Evolutionary conservation across 1,284 basidiomycete species (phyloP).

Genomic region (Ceraceosorus bombacis): DNA sequence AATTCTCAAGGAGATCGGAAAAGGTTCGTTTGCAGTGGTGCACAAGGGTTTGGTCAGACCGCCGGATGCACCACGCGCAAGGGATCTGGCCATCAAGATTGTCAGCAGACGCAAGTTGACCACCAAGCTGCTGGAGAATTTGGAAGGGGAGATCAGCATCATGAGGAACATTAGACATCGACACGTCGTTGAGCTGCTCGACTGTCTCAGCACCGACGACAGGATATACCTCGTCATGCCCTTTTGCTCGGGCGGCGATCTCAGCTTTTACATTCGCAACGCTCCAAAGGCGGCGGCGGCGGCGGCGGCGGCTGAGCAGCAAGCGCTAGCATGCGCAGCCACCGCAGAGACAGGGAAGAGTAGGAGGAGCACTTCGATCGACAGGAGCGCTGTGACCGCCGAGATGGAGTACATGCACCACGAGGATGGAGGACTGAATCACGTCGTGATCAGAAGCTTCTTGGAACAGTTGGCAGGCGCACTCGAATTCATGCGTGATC

Average conservation of each 20-base stretch:
- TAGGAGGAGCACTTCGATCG: slow-evolving; percentile 25
- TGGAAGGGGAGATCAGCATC: slow-evolving; percentile 94
- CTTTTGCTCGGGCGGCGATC: slow-evolving; percentile 88
- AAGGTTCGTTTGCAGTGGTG: slow-evolving; percentile 90
- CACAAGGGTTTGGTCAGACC: slow-evolving; percentile 66
- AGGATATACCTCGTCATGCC: slow-evolving; percentile 98
- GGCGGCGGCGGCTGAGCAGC: neutral
- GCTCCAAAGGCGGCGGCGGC: slow-evolving; percentile 2
- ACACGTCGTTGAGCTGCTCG: slow-evolving; percentile 85
- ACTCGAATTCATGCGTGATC: slow-evolving; percentile 78
- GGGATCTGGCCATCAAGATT: slow-evolving; percentile 83
- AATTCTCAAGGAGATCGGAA: slow-evolving; percentile 55
- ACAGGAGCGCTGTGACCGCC: slow-evolving; percentile 14
- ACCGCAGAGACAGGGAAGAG: slow-evolving; percentile 12
- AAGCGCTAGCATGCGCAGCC: no score
- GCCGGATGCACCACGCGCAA: neutral
- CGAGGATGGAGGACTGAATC: slow-evolving; percentile 77
- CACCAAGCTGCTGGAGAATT: slow-evolving; percentile 86
- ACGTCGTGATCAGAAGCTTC: slow-evolving; percentile 84
- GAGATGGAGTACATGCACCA: slow-evolving; percentile 68
- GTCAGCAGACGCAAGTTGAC: slow-evolving; percentile 82
- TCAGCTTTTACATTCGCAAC: slow-evolving; percentile 78
- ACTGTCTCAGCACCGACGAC: slow-evolving; percentile 83
- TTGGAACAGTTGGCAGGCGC: slow-evolving; percentile 90
- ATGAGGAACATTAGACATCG: slow-evolving; percentile 86